Conservation (phyloP, 352 stramenopile species). For the Thalassiosira pacifica region DNA sequence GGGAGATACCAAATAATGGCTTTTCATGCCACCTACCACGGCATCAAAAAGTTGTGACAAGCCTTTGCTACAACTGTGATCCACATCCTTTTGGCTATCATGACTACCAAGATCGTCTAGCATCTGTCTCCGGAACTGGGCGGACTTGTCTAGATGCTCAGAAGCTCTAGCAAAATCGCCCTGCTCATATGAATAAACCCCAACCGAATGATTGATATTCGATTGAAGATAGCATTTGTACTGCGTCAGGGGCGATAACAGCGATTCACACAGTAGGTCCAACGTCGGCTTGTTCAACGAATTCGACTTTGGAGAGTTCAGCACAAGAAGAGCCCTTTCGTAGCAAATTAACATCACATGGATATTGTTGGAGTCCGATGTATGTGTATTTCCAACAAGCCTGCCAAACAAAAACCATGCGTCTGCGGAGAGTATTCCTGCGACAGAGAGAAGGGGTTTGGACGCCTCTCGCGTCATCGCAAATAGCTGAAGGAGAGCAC, state of each 20-base stretch:
- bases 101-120: constrained; percentile 48
- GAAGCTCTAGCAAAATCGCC: constrained; percentile 48
- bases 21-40: constrained; percentile 37
- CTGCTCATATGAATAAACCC: constrained; percentile 60
- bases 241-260: constrained; percentile 37
- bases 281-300: constrained; percentile 39
- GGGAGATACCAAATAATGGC: constrained; percentile 26
- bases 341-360: constrained; percentile 55
- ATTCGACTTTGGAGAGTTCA: constrained; percentile 44
- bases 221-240: constrained; percentile 65
- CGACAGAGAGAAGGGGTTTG: constrained; percentile 55
- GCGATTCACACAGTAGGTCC: constrained; percentile 40
- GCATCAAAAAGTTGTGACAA: constrained; percentile 40
- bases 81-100: constrained; percentile 9
- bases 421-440: constrained; percentile 56
- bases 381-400: constrained; percentile 26
- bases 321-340: constrained; percentile 55
- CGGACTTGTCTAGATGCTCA: constrained; percentile 48
- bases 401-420: constrained; percentile 59
- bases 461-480: constrained; percentile 49
- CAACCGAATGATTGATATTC: constrained; percentile 59
- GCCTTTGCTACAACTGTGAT: neutral
- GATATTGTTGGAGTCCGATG: constrained; percentile 10
- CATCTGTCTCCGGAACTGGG: constrained; percentile 52
- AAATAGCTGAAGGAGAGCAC: constrained; percentile 49